phyloP scores from a whole-genome alignment of 805 yeast species.

The Vanderwaltozyma polyspora region DNA sequence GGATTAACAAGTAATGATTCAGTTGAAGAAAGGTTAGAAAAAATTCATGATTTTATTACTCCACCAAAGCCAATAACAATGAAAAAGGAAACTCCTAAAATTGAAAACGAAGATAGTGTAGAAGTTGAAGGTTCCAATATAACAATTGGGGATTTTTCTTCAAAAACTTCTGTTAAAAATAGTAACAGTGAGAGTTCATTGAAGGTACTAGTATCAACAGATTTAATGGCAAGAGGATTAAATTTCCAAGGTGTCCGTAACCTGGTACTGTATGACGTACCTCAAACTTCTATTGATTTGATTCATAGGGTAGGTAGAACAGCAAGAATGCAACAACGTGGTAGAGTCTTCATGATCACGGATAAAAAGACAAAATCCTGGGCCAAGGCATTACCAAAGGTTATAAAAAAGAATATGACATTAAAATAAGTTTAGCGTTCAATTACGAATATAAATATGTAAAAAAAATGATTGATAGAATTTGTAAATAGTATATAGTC shows the following conservation, averaged over 20 bases:
- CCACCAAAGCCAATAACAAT: slow-evolving; percentile 34
- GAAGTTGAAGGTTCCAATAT: slow-evolving; percentile 29
- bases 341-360: slow-evolving; percentile 74
- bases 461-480: not conserved
- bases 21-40: slow-evolving; percentile 45
- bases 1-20: slow-evolving; percentile 59
- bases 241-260: slow-evolving; percentile 76
- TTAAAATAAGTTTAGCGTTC: slow-evolving; percentile 14
- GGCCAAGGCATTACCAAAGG: slow-evolving; percentile 70
- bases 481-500: too few species aligned
- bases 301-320: slow-evolving; percentile 92
- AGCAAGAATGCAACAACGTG: slow-evolving; percentile 82
- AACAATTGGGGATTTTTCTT: slow-evolving; percentile 6
- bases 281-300: slow-evolving; percentile 72
- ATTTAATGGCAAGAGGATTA: slow-evolving; percentile 79
- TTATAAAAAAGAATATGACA: slow-evolving; percentile 40
- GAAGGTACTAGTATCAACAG: slow-evolving; percentile 77
- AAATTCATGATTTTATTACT: slow-evolving; percentile 51
- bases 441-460: not conserved
- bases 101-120: not conserved
- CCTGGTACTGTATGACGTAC: slow-evolving; percentile 76
- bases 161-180: not conserved
- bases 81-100: not conserved
- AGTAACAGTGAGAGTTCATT: slow-evolving; percentile 22
- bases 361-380: slow-evolving; percentile 60